Percentiles rank a stretch among this genome's conserved stretches.
These are phyloP conservation scores for Penicillium angulare DNA, from an alignment of 495 filamentous ascomycete species.

Conservation along the genomic window DNA sequence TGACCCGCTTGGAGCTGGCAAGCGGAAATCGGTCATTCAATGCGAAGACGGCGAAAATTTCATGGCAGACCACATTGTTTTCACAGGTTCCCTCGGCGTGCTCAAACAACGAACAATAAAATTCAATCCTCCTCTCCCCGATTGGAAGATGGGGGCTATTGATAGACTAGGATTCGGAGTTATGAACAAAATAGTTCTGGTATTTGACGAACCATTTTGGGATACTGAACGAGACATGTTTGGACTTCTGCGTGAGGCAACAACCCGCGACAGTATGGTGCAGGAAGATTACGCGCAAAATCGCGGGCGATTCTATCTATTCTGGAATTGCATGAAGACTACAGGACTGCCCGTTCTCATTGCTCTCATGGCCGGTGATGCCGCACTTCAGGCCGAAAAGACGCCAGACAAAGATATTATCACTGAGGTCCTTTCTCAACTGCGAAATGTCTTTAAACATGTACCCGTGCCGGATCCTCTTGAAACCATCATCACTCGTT, in stretches of 20 bases:
- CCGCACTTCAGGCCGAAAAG: slow-evolving; percentile 82
- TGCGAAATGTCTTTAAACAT: slow-evolving; percentile 65
- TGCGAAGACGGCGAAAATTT: slow-evolving; percentile 78
- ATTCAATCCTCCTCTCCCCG: slow-evolving; percentile 81
- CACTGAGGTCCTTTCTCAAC: slow-evolving; percentile 71
- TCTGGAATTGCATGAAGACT: slow-evolving; percentile 92
- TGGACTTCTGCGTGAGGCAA: slow-evolving; percentile 78
- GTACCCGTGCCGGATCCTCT: slow-evolving; percentile 66
- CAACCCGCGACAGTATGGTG: slow-evolving; percentile 47
- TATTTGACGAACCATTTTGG: slow-evolving; percentile 92
- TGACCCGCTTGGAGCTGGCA: slow-evolving; percentile 37
- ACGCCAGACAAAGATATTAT: slow-evolving; percentile 72
- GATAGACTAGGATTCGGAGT: slow-evolving; percentile 88
- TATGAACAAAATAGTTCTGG: slow-evolving; percentile 92
- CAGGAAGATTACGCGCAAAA: slow-evolving; percentile 62
- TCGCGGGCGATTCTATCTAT: slow-evolving; percentile 88
- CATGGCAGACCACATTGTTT: slow-evolving; percentile 81
- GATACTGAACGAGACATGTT: slow-evolving; percentile 91
- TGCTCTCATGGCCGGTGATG: slow-evolving; percentile 94
- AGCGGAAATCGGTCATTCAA: slow-evolving; percentile 56
- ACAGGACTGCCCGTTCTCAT: slow-evolving; percentile 84
- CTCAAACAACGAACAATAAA: slow-evolving; percentile 72
- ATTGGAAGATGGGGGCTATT: slow-evolving; percentile 81
- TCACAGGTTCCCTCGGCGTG: slow-evolving; percentile 85
- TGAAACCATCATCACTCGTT: slow-evolving; percentile 92